phyloP scores from a whole-genome alignment of 129 eudicot genomes.

The Artemisia argyi region DNA sequence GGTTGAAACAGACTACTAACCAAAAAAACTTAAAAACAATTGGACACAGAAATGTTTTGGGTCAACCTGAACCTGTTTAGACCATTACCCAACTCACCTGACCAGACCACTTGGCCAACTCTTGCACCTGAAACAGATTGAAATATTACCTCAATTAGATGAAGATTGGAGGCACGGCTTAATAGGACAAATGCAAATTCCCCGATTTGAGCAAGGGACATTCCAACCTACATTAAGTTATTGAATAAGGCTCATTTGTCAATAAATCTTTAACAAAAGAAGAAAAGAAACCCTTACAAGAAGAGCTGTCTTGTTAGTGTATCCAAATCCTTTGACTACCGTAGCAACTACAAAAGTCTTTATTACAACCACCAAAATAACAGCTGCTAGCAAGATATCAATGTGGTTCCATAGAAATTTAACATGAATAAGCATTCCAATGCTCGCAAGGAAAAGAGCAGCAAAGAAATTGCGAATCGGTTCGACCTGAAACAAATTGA shows the following conservation, averaged over 20 bases:
- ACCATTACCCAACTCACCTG: no score
- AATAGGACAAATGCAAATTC: conserved; percentile 90
- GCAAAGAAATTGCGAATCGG: conserved; percentile 96
- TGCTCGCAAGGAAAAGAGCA: conserved; percentile 93
- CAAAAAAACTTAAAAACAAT: no score
- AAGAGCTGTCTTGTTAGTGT: conserved; percentile 84
- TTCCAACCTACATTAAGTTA: conserved; percentile 65
- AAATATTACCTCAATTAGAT: conserved; percentile 76
- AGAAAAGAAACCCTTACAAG: conserved; percentile 53
- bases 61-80: no score
- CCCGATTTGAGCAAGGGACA: conserved; percentile 95
- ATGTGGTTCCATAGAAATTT: conserved; percentile 97
- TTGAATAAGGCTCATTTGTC: conserved; percentile 11
- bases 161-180: conserved; percentile 94
- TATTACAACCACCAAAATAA: conserved; percentile 69
- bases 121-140: no score
- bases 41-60: no score
- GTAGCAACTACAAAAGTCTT: conserved; percentile 71
- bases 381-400: conserved; percentile 86
- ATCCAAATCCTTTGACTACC: conserved; percentile 89
- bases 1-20: no score
- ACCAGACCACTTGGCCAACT: no score
- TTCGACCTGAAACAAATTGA: conserved; percentile 64
- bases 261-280: not conserved
- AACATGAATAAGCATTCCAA: conserved; percentile 92